phyloP scores from a whole-genome alignment of 2,329 filamentous ascomycete genomes.

The Trichoderma endophyticum region DNA sequence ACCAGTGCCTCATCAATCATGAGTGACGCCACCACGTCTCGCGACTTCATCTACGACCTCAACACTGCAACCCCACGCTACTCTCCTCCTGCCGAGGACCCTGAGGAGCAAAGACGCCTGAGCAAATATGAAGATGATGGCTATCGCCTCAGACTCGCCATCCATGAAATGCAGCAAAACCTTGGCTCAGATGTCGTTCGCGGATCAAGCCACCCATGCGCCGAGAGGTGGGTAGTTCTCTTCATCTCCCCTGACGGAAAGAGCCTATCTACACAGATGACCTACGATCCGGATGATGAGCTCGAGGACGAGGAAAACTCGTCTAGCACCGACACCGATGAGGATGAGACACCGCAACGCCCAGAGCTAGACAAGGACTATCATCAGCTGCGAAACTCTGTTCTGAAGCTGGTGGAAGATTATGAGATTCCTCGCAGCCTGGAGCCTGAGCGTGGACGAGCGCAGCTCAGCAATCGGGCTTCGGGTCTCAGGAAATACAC shows the following conservation, averaged over 20 bases:
- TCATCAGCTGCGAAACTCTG: constrained; percentile 74
- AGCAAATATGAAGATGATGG: constrained; percentile 62
- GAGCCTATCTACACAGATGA: constrained; percentile 67
- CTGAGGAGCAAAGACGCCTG: constrained; percentile 41
- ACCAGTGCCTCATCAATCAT: constrained; percentile 69
- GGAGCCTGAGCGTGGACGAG: constrained; percentile 56
- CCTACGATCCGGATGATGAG: constrained; percentile 65
- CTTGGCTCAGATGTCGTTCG: constrained; percentile 62
- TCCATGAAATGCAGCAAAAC: constrained; percentile 67
- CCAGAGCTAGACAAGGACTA: constrained; percentile 74
- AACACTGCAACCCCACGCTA: constrained; percentile 49
- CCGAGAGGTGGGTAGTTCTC: constrained; percentile 78
- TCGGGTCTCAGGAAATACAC: constrained; percentile 58
- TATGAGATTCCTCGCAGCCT: constrained; percentile 72
- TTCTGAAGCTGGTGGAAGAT: constrained; percentile 76
- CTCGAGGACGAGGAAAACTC: constrained; percentile 63
- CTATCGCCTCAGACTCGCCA: constrained; percentile 61
- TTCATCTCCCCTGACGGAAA: constrained; percentile 74
- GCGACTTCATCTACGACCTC: constrained; percentile 60
- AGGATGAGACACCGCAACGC: constrained; percentile 58
- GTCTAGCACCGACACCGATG: constrained; percentile 57
- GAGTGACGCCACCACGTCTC: constrained; percentile 66
- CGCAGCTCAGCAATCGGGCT: constrained; percentile 69
- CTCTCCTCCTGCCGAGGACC: constrained; percentile 50
- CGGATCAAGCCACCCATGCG: constrained; percentile 72